A percentile compares a stretch with the other conserved stretches of the same genome.
phyloP scores from a whole-genome alignment of 2,329 filamentous ascomycete species.

The Aspergillus calidoustus region DNA sequence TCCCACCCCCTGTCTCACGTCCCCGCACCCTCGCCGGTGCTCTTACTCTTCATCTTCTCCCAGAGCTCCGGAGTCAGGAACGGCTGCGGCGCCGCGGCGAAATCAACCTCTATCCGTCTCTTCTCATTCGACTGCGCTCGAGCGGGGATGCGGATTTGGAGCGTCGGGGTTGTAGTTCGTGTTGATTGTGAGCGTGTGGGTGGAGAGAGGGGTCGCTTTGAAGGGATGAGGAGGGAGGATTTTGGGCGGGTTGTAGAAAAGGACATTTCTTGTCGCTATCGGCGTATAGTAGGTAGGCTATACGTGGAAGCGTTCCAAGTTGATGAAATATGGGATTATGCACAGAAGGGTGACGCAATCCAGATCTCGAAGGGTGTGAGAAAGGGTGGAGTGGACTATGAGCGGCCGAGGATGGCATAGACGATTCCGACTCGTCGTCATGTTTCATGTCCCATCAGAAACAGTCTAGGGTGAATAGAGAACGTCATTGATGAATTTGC shows the following conservation, averaged over 20 bases:
- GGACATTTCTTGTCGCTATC: background rate
- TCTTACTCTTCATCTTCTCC: constrained; percentile 31
- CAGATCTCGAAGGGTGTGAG: background rate
- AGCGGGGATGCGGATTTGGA: background rate
- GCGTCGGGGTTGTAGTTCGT: background rate
- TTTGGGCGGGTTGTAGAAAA: constrained; percentile 15
- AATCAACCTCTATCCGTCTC: constrained; percentile 24
- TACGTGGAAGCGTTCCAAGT: constrained; percentile 51
- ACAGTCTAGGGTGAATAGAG: background rate
- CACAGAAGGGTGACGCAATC: background rate
- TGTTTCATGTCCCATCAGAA: background rate
- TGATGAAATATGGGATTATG: constrained; percentile 60
- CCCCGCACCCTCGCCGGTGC: background rate
- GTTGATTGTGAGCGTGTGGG: background rate
- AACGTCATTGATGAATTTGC: background rate
- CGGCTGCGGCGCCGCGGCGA: constrained; percentile 40
- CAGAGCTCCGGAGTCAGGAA: constrained; percentile 44
- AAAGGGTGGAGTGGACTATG: background rate
- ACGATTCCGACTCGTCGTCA: background rate
- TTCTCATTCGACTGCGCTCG: background rate
- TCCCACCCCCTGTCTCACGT: constrained; percentile 12
- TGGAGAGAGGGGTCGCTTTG: constrained; percentile 31
- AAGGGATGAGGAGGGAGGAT: constrained; percentile 29
- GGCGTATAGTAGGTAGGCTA: constrained; percentile 43
- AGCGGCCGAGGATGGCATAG: background rate